phyloP scores from a whole-genome alignment of 345 rosid genomes.

The Lumnitzera littorea region DNA sequence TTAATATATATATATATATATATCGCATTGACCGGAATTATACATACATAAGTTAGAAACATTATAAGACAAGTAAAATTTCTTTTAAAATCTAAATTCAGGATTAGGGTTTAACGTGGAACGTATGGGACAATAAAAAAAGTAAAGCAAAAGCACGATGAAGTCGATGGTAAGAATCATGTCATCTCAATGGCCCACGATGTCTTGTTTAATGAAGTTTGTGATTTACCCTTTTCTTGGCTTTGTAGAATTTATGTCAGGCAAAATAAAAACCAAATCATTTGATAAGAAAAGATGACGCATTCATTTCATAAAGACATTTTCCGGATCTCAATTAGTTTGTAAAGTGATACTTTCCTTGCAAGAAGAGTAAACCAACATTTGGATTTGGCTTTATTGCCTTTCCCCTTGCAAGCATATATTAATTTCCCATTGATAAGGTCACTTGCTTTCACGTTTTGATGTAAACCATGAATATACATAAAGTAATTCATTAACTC shows the following conservation, averaged over 20 bases:
- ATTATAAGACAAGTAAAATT: too few species aligned
- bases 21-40: background rate
- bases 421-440: too few species aligned
- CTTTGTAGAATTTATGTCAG: slow-evolving; percentile 31
- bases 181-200: slow-evolving; percentile 9
- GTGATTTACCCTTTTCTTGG: slow-evolving; percentile 11
- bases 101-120: too few species aligned
- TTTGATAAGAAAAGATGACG: slow-evolving; percentile 17
- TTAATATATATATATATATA: background rate
- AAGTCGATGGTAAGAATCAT: too few species aligned
- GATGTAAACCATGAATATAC: too few species aligned
- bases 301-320: slow-evolving; percentile 16
- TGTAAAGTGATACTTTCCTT: slow-evolving; percentile 37
- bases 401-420: too few species aligned
- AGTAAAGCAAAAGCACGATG: too few species aligned
- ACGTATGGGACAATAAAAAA: too few species aligned
- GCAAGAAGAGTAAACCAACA: slow-evolving; percentile 21
- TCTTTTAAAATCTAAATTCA: background rate
- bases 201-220: slow-evolving; percentile 20
- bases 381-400: background rate
- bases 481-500: too few species aligned
- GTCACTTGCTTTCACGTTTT: too few species aligned
- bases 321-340: slow-evolving; percentile 14
- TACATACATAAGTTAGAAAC: background rate
- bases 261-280: slow-evolving; percentile 27